Base-by-base conservation (phyloP, 2,329 filamentous ascomycete genomes). In the Phaeosphaeria sp. region DNA sequence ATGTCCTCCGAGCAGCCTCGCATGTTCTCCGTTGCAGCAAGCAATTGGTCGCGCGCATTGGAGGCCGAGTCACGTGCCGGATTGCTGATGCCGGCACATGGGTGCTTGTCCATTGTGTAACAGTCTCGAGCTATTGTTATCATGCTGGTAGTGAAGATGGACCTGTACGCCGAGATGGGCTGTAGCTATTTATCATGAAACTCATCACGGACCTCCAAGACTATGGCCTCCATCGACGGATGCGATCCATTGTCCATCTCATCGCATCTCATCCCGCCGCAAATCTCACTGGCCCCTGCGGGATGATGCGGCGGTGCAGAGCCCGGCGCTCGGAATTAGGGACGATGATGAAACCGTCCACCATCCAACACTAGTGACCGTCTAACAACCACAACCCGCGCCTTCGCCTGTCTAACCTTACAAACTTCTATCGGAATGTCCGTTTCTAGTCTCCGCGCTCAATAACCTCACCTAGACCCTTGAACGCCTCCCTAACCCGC, bases 261-360 rank as follows among this genome's bases (percentile, higher is more conserved):
- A 25, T 23, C 18, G 17, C 44, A 36, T 36, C 30, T 36, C 25
- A 30, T 30, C 25, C 25, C 6, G 13, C 13, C 9, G 6, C 30
- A 36, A 5, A 27, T 27, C 18, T 4, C 13, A 21, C 48, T 46
- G 6, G 43, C 25, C 44, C 51, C 43, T 62, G 54, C 58, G 59
- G 30, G 7, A 52, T 44, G 56, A 55, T 50, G 33, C 42, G 55
- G 60, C 60, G 55, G 59, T 36, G 30, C 30, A 13, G 30, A 36
- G 30, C 55, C 46, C 55, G 53, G 62, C 55, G 58, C 56, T 52
- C 59, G 56, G 63, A 58, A 54, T 59, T 47, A 25, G 43, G 23
- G 27, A 30, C 36, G 56, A 63, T 44, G 64, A 64, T 66, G 66
- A 68, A 67, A 67, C 65, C 58, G 58, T 53, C 56, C 39, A 51